Conservation (phyloP, 768 basidiomycete genomes). For the Mycena chlorophos region DNA sequence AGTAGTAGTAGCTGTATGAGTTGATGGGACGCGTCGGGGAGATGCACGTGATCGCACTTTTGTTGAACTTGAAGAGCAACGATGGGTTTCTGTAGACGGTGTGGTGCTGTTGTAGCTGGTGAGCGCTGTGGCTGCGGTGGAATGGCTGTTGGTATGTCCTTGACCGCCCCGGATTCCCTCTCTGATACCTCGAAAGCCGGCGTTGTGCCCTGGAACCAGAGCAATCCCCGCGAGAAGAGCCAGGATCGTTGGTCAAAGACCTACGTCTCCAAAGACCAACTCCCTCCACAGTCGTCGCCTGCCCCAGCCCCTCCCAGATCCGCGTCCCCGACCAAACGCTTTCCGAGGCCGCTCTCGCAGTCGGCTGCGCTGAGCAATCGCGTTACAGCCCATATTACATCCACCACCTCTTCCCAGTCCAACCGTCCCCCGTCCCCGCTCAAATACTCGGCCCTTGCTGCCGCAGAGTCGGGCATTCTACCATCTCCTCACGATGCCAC, state of each 20-base stretch:
- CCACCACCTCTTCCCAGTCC: slow-evolving; percentile 42
- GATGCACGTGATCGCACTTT: slow-evolving; percentile 27
- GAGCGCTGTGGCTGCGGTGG: slow-evolving; percentile 82
- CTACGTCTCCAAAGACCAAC: slow-evolving; percentile 58
- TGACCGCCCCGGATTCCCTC: no score
- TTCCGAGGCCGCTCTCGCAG: slow-evolving; percentile 48
- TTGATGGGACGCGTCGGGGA: slow-evolving; percentile 23
- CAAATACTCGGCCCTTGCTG: slow-evolving; percentile 50
- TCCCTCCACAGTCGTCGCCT: slow-evolving; percentile 16
- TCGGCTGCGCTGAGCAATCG: slow-evolving; percentile 42
- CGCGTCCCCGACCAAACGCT: slow-evolving; percentile 42
- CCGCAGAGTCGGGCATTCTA: slow-evolving; percentile 60
- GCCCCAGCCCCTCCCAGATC: slow-evolving; percentile 18
- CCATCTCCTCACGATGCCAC: slow-evolving; percentile 56
- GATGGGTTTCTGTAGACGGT: slow-evolving; percentile 87
- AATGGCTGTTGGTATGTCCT: slow-evolving; percentile 72
- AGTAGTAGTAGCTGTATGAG: slow-evolving; percentile 1
- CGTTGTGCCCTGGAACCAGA: slow-evolving; percentile 65
- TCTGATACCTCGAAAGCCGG: slow-evolving; percentile 56
- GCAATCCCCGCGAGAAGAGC: slow-evolving; percentile 38
- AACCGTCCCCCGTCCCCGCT: slow-evolving; percentile 57
- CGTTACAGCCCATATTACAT: slow-evolving; percentile 59
- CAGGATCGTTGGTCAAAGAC: slow-evolving; percentile 81
- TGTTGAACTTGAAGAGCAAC: not conserved
- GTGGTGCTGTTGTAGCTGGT: slow-evolving; percentile 77